These are phyloP conservation scores for Saccharum officinarum DNA, from an alignment of 176 grass and related monocot genomes.

Conservation along the genomic window DNA sequence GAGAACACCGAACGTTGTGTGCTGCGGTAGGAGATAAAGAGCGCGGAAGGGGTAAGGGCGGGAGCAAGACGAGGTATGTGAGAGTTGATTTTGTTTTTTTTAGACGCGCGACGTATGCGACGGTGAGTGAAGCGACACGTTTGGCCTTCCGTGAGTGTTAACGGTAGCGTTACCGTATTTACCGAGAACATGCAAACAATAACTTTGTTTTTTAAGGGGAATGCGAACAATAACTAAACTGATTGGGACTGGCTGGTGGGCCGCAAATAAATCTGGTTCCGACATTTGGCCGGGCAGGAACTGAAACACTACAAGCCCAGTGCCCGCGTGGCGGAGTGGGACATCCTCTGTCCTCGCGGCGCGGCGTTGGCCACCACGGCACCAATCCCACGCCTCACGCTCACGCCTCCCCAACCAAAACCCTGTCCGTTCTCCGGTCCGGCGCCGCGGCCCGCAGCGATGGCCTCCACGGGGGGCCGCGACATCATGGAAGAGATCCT, in stretches of 20 bases:
- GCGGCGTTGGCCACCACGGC: neutral
- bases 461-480: neutral
- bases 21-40: too few relatives aligned
- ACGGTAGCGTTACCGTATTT: too few relatives aligned
- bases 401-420: neutral
- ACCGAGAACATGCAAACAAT: too few relatives aligned
- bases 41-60: too few relatives aligned
- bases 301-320: neutral
- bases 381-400: neutral
- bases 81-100: too few relatives aligned
- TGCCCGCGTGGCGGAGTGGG: neutral
- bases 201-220: too few relatives aligned
- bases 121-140: too few relatives aligned
- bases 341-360: neutral
- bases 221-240: too few relatives aligned
- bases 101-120: too few relatives aligned
- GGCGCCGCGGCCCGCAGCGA: neutral
- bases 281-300: neutral
- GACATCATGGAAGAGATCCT: conserved; percentile 14
- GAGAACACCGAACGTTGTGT: too few relatives aligned
- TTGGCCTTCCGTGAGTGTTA: too few relatives aligned
- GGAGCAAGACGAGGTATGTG: too few relatives aligned
- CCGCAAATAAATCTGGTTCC: neutral
- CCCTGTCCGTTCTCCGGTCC: neutral
- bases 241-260: neutral